Evolutionary conservation across 495 filamentous ascomycete species (phyloP).

Genomic region (Lophiostoma macrostomum): DNA sequence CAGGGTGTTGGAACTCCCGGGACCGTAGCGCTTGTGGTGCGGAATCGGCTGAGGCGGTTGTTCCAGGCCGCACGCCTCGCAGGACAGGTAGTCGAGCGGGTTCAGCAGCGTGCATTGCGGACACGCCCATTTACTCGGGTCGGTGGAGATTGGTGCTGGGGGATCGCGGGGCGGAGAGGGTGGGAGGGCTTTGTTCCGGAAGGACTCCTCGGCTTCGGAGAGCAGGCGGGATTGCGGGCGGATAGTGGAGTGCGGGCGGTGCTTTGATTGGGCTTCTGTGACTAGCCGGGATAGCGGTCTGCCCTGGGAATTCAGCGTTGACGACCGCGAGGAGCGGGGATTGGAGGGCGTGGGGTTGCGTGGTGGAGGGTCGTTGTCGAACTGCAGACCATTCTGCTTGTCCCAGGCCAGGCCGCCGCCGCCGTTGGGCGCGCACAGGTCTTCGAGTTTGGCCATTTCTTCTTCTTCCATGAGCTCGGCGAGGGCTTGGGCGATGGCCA

Average conservation of each 20-base stretch:
- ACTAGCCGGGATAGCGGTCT: conserved; percentile 34
- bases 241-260: conserved; percentile 20
- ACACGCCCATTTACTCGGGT: conserved; percentile 64
- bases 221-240: conserved; percentile 33
- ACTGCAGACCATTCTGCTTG: conserved; percentile 55
- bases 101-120: conserved; percentile 81
- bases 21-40: conserved; percentile 23
- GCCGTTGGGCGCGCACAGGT: conserved; percentile 26
- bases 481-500: conserved; percentile 81
- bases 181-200: conserved; percentile 8
- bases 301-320: conserved; percentile 17
- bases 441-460: conserved; percentile 69
- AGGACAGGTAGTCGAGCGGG: conserved; percentile 62
- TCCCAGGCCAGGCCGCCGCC: conserved; percentile 40
- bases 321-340: conserved; percentile 2
- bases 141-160: conserved; percentile 23
- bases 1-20: conserved; percentile 5
- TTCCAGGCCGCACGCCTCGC: conserved; percentile 74
- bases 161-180: conserved; percentile 16
- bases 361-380: conserved; percentile 47
- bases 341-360: conserved; percentile 12
- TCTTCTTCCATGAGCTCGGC: conserved; percentile 85
- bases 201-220: conserved; percentile 31
- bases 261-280: conserved; percentile 30
- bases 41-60: conserved; percentile 47